Base-by-base conservation (phyloP, 352 stramenopile species). In the Phytophthora pistaciae region DNA sequence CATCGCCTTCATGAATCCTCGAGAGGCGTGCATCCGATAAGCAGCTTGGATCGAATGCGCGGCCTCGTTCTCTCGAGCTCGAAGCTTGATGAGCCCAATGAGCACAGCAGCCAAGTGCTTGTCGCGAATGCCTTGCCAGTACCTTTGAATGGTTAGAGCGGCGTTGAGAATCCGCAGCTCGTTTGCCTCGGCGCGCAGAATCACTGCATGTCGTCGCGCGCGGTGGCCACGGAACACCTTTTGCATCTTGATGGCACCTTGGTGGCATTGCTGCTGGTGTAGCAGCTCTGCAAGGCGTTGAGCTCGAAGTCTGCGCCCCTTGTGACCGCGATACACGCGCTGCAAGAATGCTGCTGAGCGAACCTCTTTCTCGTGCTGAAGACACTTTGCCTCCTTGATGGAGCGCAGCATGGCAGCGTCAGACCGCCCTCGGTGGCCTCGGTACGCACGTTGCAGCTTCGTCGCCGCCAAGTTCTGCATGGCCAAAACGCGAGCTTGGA, bases 101-200 rank as follows among this genome's bases (percentile, higher is more conserved):
- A 95, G 66, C 46, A 96, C 85, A 1, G 87, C 82, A 2, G 84
- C 75, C 36, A 95, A 66, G 50, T 96, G 89, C 38, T 93, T 94
- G 50, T 94, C 83, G 1, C 88, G 82, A 64, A 93, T 65, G 0
- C 90, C 88, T 25, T 85, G 75, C 90, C 90, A 96, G 59, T 92
- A 79, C 3, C 86, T 77, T 66, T 96, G 90, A 56, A 95, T 94
- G 13, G 84, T 93, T 56, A 91, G 55, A 7, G 78, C 83, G 0
- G 86, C 89, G 14, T 91, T 74, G 14, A 94, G 66, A 53, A 75
- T 66, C 10, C 64, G 72, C 16, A 88, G 31, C 20, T 83, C 72
- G 3, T 68, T 64, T 3, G 77, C 80, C 62, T 93, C 80, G 1
- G 72, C 29, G 4, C 83, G 78, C 29, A 90, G 46, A 29, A 80